Evolutionary conservation across 2,329 filamentous ascomycete species (phyloP), one percentile per base, ranked within the genome.

Genomic region (Aspergillus piperis): DNA sequence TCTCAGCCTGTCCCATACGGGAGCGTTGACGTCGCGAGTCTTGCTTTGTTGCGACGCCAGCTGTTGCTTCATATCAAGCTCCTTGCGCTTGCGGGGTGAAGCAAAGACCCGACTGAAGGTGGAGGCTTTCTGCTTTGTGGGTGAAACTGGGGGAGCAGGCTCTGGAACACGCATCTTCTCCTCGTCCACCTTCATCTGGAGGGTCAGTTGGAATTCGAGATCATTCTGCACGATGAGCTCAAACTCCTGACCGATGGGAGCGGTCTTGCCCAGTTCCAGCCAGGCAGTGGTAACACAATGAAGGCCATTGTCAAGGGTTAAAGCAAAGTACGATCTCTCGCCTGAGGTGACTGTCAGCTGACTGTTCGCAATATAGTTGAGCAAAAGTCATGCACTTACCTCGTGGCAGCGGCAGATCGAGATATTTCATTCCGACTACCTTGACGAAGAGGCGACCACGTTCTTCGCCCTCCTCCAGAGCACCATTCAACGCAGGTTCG

Each of bases 211-310:
- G 80, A 99, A 99, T 76, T 99, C 95, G n/a, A 99, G 86, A 69
- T 99, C 95, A 68, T 96, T 95, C 53, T 96, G 89, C 25, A 99
- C 95, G 32, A 98, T 93, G 48, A 99, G 87, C 79, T 99, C 95
- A 69, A 99, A 99, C 74, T 99, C 95, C 73, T 99, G 95, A 6
- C 94, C 95, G 68, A 99, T 98, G 0, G 95, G 92, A 2, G 95
- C 94, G 61, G 90, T 94, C 68, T 90, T 90, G 19, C 92, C 92
- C 61, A 99, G 83, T 75, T 99, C 95, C 8, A 98, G 83, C 91
- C 92, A 97, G 0, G 92, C 89, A 3, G 95, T 99, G 0, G 95
- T 99, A 15, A 99, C 95, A 71, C 95, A 99, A 75, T 99, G 95
- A 1, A 99, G 86, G 25, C 95, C 95, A 66, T 99, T 99, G 77